A percentile compares a stretch with the other conserved stretches of the same genome.
These are phyloP conservation scores for Sporisorium reilianum DNA, from an alignment of 1,284 basidiomycete species.

Conservation along the genomic window DNA sequence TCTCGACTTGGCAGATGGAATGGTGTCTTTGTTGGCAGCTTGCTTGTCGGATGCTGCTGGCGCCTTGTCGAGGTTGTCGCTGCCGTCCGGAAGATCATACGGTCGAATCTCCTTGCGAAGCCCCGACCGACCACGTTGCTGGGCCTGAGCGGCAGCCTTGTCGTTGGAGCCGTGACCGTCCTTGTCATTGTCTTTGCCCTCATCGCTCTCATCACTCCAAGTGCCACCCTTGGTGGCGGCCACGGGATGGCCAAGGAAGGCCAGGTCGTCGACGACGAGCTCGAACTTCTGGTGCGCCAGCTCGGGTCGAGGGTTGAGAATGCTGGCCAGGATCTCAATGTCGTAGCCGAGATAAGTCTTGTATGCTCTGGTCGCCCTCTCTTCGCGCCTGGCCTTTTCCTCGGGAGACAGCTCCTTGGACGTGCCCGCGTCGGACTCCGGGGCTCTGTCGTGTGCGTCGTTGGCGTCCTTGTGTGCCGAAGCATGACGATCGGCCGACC, in stretches of 20 bases:
- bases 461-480: conserved; percentile 18
- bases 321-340: conserved; percentile 81
- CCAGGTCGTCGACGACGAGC: conserved; percentile 89
- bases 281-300: conserved; percentile 96
- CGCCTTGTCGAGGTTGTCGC: background rate
- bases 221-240: conserved; percentile 74
- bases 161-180: conserved; percentile 5
- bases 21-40: background rate
- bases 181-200: conserved; percentile 1
- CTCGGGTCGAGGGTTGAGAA: conserved; percentile 81
- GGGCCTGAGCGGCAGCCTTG: background rate
- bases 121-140: conserved; percentile 34
- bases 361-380: conserved; percentile 46
- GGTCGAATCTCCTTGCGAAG: conserved; percentile 46
- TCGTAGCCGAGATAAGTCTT: conserved; percentile 83
- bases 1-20: conserved; percentile 5
- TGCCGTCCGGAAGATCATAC: conserved; percentile 23
- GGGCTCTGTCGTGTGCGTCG: conserved; percentile 26
- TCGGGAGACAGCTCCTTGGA: conserved; percentile 46
- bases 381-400: conserved; percentile 41
- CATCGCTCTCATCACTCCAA: conserved; percentile 28
- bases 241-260: conserved; percentile 94
- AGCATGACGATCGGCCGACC: conserved; percentile 29
- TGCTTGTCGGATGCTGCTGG: background rate
- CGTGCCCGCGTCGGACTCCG: conserved; percentile 42